Percentiles rank a stretch among this genome's conserved stretches.
Evolutionary conservation across 176 grass and related monocot genomes (phyloP).

Genomic region (Oryza nivara): DNA sequence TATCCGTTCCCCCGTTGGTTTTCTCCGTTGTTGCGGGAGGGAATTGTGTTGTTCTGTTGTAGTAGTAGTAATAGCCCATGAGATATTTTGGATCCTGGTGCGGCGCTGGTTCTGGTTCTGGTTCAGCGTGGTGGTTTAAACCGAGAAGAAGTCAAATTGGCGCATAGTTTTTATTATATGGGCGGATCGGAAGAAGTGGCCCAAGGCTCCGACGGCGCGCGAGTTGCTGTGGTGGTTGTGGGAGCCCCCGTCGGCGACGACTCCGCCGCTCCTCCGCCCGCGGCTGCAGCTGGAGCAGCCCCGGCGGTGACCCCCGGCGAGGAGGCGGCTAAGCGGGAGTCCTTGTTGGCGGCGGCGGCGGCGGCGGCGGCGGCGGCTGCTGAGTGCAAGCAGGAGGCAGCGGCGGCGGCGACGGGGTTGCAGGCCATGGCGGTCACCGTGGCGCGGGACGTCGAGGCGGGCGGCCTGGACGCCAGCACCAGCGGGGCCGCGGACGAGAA

Average conservation of each 20-base stretch:
- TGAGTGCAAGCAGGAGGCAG: slow-evolving; percentile 20
- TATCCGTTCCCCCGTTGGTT: slow-evolving; percentile 28
- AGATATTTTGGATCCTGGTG: slow-evolving; percentile 34
- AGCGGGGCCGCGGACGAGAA: slow-evolving; percentile 40
- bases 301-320: background rate
- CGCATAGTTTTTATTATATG: slow-evolving; percentile 44
- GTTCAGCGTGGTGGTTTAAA: background rate
- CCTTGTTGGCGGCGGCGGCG: background rate
- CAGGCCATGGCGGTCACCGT: slow-evolving; percentile 61
- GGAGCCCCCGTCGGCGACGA: slow-evolving; percentile 33
- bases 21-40: background rate
- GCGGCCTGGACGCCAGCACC: slow-evolving; percentile 28
- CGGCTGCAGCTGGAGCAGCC: background rate
- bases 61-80: background rate
- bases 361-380: background rate
- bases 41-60: background rate
- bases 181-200: slow-evolving; percentile 53
- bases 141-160: slow-evolving; percentile 36
- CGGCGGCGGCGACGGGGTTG: slow-evolving; percentile 13
- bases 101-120: slow-evolving; percentile 4
- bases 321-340: slow-evolving; percentile 9
- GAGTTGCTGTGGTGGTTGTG: slow-evolving; percentile 43
- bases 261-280: slow-evolving; percentile 14
- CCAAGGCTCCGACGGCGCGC: slow-evolving; percentile 37
- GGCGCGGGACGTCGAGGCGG: slow-evolving; percentile 49